A percentile compares a stretch with the other conserved stretches of the same genome.
Evolutionary conservation across 352 stramenopile genomes (phyloP).

Genomic region (Phytophthora sp.): DNA sequence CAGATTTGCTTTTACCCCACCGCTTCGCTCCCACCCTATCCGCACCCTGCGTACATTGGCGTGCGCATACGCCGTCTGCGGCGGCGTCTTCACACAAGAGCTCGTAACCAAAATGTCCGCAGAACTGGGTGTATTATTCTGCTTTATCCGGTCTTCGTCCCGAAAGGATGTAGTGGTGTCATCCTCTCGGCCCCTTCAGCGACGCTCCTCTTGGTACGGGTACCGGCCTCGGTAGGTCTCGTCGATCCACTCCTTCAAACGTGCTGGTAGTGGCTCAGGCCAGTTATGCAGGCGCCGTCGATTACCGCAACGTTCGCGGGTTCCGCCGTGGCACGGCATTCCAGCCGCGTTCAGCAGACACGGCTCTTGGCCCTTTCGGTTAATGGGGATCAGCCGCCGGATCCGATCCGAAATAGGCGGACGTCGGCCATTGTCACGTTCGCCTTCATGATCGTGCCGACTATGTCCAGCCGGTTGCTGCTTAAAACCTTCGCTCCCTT

Average conservation of each 20-base stretch:
- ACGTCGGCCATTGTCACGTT: not conserved
- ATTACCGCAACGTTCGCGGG: not conserved
- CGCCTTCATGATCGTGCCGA: too few species aligned
- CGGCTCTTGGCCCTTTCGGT: conserved; percentile 7
- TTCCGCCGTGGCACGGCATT: not conserved
- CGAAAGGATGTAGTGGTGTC: not conserved
- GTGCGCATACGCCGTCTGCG: too few species aligned
- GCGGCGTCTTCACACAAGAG: not conserved
- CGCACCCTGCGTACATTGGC: not conserved
- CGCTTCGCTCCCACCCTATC: not conserved
- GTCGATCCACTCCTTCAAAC: not conserved
- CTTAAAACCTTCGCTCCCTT: not conserved
- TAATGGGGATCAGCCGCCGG: conserved; percentile 4
- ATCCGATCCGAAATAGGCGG: conserved; percentile 7
- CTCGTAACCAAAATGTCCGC: not conserved
- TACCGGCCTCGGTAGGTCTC: not conserved
- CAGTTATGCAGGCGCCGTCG: not conserved
- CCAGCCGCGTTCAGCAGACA: conserved; percentile 11
- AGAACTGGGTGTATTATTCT: not conserved
- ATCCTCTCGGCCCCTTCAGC: not conserved
- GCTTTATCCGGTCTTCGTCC: not conserved
- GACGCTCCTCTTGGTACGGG: not conserved
- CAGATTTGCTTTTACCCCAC: not conserved
- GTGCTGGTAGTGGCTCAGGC: not conserved
- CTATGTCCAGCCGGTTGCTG: too few species aligned